These are phyloP conservation scores for Acacia acuminata DNA, from an alignment of 306 rosid genomes.

Conservation along the genomic window DNA sequence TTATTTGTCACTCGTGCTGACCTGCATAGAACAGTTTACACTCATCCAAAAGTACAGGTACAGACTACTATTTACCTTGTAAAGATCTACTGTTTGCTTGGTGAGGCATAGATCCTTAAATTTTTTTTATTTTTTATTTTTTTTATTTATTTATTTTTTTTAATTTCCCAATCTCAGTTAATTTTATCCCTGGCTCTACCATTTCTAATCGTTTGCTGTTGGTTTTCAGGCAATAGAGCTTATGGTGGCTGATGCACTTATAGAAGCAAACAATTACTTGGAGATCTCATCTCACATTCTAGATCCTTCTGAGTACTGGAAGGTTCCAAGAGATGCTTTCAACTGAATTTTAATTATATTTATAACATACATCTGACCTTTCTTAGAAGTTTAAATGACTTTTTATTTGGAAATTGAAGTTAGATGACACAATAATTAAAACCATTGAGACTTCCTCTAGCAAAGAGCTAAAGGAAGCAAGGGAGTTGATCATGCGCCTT, in stretches of 20 bases:
- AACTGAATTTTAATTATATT: constrained; percentile 6
- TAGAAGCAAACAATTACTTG: constrained; percentile 70
- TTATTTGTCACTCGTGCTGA: constrained; percentile 91
- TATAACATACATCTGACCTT: constrained; percentile 9
- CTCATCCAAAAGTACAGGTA: constrained; percentile 95
- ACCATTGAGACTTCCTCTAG: constrained; percentile 77
- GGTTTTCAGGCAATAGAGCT: constrained; percentile 85
- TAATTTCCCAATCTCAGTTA: not conserved
- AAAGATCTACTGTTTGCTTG: constrained; percentile 20
- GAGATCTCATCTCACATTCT: constrained; percentile 65
- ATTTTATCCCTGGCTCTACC: not conserved
- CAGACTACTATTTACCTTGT: constrained; percentile 1
- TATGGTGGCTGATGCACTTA: constrained; percentile 83
- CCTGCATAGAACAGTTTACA: constrained; percentile 87
- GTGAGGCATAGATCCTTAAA: constrained; percentile 16
- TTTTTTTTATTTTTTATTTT: not conserved
- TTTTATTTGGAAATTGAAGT: constrained; percentile 56
- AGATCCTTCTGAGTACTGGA: constrained; percentile 86
- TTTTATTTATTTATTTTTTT: too few relatives aligned
- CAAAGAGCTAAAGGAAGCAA: constrained; percentile 73
- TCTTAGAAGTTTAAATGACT: not conserved
- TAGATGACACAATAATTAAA: constrained; percentile 83
- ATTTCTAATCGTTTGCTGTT: constrained; percentile 30
- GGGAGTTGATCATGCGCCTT: constrained; percentile 78
- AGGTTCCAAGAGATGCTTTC: constrained; percentile 53